Base-by-base conservation (phyloP, 176 grass and related monocot genomes). In the Hordeum marinum region DNA sequence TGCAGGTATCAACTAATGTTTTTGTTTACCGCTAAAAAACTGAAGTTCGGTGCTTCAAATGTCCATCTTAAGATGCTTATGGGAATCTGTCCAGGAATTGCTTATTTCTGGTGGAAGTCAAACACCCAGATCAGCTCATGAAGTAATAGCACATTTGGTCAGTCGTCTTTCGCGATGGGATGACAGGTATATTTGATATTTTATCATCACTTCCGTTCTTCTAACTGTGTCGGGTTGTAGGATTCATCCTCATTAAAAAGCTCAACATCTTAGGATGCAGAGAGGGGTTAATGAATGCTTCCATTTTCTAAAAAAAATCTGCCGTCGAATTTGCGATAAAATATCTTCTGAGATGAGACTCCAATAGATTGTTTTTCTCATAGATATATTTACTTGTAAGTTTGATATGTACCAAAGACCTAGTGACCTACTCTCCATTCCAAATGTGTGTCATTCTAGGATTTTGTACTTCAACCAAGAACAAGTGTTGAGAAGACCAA, bases 91-190 rank as follows among this genome's bases (percentile, higher is more conserved):
- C 60, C 86, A 99, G 96, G 96, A 99, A 67, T 86, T 99, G 63
- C 88, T 99, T 80, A 85, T 96, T 87, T 84, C 91, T 94, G 94
- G 96, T 83, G 96, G 96, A 89, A 94, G 81, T 86, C 86, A 88
- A 79, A 88, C 90, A 79, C 96, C 96, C 85, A 96, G 84, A 85
- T 92, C 93, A 63, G 86, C 84, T 84, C 93, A 99, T 86, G 96
- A 99, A 96, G 90, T 99, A 76, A 92, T 96, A 88, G 91, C 93
- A 77, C 90, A 99, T 86, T 92, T 99, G 75, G 76, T 85, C 80
- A 91, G 91, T 73, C 94, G 96, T 45, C 94, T 99, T 91, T 92
- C 94, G 36, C 80, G 84, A 79, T 96, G 96, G 96, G 96, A 99
- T 86, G 90, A 99, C 79, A 96, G 96, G 96, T 99, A 75, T 35